phyloP scores from a whole-genome alignment of 768 basidiomycete species.

The Boletus barrowsii region DNA sequence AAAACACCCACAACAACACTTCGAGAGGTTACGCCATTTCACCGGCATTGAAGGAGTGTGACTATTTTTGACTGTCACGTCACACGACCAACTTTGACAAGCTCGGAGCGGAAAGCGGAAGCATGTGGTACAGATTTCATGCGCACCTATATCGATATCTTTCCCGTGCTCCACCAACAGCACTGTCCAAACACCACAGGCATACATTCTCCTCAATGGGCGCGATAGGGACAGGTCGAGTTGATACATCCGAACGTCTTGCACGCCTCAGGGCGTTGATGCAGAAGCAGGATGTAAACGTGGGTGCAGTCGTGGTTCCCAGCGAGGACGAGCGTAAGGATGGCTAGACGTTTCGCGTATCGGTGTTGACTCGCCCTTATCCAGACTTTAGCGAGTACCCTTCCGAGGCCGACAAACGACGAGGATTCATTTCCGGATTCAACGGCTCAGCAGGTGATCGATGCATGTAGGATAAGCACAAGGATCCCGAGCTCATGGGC shows the following conservation, averaged over 20 bases:
- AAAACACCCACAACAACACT: no score
- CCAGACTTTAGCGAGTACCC: conserved; percentile 90
- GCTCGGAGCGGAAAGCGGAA: conserved; percentile 23
- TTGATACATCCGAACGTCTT: conserved; percentile 65
- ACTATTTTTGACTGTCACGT: not conserved
- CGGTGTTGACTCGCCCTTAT: not conserved
- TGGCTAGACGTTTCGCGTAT: not conserved
- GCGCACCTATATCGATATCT: conserved; percentile 22
- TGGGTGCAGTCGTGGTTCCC: conserved; percentile 79
- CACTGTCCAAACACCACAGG: not conserved
- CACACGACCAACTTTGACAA: conserved; percentile 2
- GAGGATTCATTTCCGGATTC: conserved; percentile 91
- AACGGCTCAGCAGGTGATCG: conserved; percentile 84
- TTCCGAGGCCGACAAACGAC: conserved; percentile 76
- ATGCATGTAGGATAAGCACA: not conserved
- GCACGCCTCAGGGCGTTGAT: conserved; percentile 66
- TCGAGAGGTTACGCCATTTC: no score
- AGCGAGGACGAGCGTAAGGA: conserved; percentile 90
- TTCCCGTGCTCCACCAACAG: conserved; percentile 9
- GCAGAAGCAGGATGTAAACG: conserved; percentile 47
- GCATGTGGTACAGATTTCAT: conserved; percentile 26
- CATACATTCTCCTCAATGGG: conserved; percentile 33
- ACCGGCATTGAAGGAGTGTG: not conserved
- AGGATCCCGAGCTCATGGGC: conserved; percentile 3
- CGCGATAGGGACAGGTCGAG: conserved; percentile 36